phyloP scores from a whole-genome alignment of 208 protist species.

The Leishmania tarentolae region DNA sequence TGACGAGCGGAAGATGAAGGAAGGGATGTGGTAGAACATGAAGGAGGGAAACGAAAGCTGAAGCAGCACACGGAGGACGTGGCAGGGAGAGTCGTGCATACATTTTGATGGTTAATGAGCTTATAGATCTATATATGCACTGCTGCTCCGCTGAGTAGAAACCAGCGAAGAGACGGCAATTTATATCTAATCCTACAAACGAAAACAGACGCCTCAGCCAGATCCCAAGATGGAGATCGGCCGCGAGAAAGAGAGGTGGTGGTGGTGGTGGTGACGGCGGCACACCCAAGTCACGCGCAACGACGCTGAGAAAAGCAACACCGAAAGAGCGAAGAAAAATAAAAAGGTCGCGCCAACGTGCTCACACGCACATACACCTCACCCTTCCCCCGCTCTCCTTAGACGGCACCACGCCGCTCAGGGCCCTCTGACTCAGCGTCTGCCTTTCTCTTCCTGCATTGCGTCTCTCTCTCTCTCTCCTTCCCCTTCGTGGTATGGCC shows the following conservation, averaged over 20 bases:
- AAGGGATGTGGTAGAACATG: neutral
- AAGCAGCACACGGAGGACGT: neutral
- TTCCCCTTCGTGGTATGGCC: neutral
- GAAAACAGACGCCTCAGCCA: neutral
- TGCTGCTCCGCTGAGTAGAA: neutral
- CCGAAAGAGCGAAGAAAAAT: neutral
- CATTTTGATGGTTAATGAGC: neutral
- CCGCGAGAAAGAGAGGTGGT: neutral
- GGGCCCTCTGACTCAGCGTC: neutral
- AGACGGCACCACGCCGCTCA: neutral
- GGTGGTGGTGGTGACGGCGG: too few species aligned
- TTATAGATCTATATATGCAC: neutral
- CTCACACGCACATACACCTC: neutral
- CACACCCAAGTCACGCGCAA: neutral
- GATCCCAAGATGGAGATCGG: neutral
- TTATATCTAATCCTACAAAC: neutral
- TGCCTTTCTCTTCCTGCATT: neutral
- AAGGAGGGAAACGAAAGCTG: neutral
- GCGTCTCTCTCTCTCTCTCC: too few species aligned
- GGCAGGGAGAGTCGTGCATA: neutral
- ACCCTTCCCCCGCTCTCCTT: neutral
- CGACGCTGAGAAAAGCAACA: neutral
- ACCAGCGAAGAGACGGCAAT: neutral
- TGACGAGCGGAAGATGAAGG: neutral
- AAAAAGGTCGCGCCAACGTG: neutral